Evolutionary conservation across 1,139 yeast species (phyloP), one percentile per base, ranked within the genome.

Genomic region (Blastobotrys buckinghamii): DNA sequence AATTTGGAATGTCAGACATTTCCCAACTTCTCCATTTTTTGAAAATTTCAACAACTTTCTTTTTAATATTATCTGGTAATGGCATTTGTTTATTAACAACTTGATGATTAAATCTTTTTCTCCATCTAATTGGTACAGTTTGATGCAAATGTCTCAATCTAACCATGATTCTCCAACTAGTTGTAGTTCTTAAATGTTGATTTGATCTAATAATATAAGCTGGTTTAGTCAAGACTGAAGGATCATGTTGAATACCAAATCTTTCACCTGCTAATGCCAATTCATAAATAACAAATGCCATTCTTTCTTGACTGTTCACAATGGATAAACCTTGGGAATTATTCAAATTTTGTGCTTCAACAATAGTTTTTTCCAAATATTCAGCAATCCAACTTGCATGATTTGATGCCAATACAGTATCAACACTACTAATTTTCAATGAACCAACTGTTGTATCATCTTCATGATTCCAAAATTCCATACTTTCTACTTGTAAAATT

Each of bases 21-120:
- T 90, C 97, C 97, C 97, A 92, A 50, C 81, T 79, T 71, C 97
- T 78, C 97, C 97, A 90, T n/a, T 75, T 72, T 0, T 82, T 72
- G 59, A 88, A 87, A 0, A 82, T 72, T 2, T 73, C 70, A 40
- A 77, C 65, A 2, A 85, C 85, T 22, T 74, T 75, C 10, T 71
- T 70, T 52, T 74, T 72, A 0, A 89, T 86, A 56, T 74, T 71
- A 0, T 55, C 59, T 0, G 87, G 84, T 0, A 79, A 70, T 24
- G 65, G 60, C 44, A 62, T 59, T 2, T 55, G 51, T 34, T 63
- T 58, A 34, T 65, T 61, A 5, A 66, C 60, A 2, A 62, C 48
- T 46, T 54, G 35, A 9, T 34, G 50, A 38, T 59, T 57, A 43
- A 59, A 53, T 12, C 54, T 43, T 1, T 52, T 55, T 12, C 66